Percentiles rank a stretch among this genome's conserved stretches.
These are phyloP conservation scores for Chlorella sp. DNA, from an alignment of 139 green algal genomes.

Conservation along the genomic window DNA sequence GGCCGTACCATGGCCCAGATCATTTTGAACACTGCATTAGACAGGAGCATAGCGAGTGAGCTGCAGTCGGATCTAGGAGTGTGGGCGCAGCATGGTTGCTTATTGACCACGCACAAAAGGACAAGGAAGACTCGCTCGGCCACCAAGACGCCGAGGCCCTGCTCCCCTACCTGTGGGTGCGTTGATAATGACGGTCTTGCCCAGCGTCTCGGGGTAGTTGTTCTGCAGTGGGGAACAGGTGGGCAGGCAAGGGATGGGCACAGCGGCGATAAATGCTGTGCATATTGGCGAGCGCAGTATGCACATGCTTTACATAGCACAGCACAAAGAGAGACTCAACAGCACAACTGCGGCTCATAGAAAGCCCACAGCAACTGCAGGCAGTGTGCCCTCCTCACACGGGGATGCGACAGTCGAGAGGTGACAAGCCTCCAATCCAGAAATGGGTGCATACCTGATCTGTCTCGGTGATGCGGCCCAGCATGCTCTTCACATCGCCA, in stretches of 20 bases:
- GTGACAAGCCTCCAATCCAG: background rate
- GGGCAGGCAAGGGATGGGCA: background rate
- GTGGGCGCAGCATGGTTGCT: background rate
- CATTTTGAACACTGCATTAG: slow-evolving; percentile 67
- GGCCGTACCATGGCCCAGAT: slow-evolving; percentile 78
- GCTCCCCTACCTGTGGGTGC: slow-evolving; percentile 51
- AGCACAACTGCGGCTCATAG: background rate
- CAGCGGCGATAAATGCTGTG: background rate
- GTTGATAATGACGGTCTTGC: slow-evolving; percentile 88
- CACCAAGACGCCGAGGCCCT: background rate
- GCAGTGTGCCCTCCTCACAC: background rate
- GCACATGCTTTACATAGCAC: too few species aligned
- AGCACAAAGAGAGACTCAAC: background rate
- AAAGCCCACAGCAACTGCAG: background rate
- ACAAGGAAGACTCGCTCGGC: background rate
- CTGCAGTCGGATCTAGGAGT: background rate
- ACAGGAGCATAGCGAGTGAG: too few species aligned
- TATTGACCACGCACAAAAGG: background rate
- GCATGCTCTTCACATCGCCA: slow-evolving; percentile 57
- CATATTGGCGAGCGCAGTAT: too few species aligned
- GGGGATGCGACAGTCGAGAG: background rate
- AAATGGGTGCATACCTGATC: slow-evolving; percentile 27
- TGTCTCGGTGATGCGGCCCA: slow-evolving; percentile 52
- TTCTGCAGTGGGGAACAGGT: slow-evolving; percentile 52
- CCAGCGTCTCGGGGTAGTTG: slow-evolving; percentile 91